phyloP scores from a whole-genome alignment of 2,329 filamentous ascomycete species.

The Epicoccum sorghinum region DNA sequence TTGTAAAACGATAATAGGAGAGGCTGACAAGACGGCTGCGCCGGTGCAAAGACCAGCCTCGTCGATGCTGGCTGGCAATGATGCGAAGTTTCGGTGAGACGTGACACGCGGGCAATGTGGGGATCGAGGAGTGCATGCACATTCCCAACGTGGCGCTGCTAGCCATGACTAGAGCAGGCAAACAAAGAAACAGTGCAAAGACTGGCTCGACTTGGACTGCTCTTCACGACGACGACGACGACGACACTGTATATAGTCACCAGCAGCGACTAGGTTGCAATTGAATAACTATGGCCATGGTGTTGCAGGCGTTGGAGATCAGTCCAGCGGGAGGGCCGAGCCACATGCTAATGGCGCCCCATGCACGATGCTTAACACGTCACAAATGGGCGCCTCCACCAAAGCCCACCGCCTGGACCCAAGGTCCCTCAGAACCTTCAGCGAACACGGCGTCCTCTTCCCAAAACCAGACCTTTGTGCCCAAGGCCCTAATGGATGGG shows the following conservation, averaged over 20 bases:
- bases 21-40: not conserved
- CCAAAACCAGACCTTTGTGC: constrained; percentile 17
- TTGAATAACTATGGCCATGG: not conserved
- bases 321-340: not conserved
- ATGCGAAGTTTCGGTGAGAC: constrained; percentile 7
- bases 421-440: constrained; percentile 9
- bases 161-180: too few species aligned
- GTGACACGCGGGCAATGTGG: constrained; percentile 2
- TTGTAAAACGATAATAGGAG: not conserved
- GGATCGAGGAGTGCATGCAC: not conserved
- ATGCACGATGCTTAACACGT: constrained; percentile 20
- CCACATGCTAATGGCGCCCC: not conserved
- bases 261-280: too few species aligned
- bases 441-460: constrained; percentile 2
- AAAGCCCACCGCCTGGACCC: constrained; percentile 8
- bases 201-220: too few species aligned
- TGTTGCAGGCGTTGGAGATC: not conserved
- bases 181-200: too few species aligned
- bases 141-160: too few species aligned
- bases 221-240: too few species aligned
- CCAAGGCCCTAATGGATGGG: constrained; percentile 33
- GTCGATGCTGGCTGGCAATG: not conserved
- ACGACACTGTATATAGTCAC: too few species aligned
- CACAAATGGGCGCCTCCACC: constrained; percentile 17
- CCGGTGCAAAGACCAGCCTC: not conserved